Evolutionary conservation across 23 red algal species (phyloP).

Genomic region (Gracilaria gracilis): DNA sequence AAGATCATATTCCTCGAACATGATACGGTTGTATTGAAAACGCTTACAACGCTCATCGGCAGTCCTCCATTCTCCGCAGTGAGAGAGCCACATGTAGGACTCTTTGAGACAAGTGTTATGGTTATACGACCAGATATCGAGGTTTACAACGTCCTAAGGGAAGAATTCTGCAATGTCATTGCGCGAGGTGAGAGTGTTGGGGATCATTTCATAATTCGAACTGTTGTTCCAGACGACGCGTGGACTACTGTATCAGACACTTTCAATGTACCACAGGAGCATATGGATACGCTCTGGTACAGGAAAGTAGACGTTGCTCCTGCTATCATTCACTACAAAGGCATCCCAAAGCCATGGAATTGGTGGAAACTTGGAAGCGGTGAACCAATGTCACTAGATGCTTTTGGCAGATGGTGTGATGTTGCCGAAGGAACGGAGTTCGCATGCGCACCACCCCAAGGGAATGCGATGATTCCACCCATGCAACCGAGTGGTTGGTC

Average conservation of each 20-base stretch:
- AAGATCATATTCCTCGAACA: constrained; percentile 61
- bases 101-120: constrained; percentile 56
- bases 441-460: constrained; percentile 10
- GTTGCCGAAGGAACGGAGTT: constrained; percentile 27
- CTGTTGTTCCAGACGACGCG: constrained; percentile 48
- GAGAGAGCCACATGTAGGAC: constrained; percentile 26
- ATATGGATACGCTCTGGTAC: constrained; percentile 63
- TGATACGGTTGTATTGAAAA: constrained; percentile 52
- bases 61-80: constrained; percentile 49
- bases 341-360: constrained; percentile 56
- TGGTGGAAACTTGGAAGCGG: constrained; percentile 47
- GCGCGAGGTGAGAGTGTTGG: neutral
- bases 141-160: constrained; percentile 33
- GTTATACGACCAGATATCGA: constrained; percentile 40
- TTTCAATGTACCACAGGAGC: constrained; percentile 56
- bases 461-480: constrained; percentile 17
- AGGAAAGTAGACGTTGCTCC: constrained; percentile 29
- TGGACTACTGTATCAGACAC: constrained; percentile 52
- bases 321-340: constrained; percentile 55
- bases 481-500: constrained; percentile 63
- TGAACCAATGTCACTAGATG: constrained; percentile 37
- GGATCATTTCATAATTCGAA: constrained; percentile 46
- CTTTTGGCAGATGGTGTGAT: constrained; percentile 50
- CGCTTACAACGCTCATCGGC: constrained; percentile 13
- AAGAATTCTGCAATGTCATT: constrained; percentile 43